These are phyloP conservation scores for Picea abies DNA, from an alignment of 83 land plant genomes.

Conservation along the genomic window DNA sequence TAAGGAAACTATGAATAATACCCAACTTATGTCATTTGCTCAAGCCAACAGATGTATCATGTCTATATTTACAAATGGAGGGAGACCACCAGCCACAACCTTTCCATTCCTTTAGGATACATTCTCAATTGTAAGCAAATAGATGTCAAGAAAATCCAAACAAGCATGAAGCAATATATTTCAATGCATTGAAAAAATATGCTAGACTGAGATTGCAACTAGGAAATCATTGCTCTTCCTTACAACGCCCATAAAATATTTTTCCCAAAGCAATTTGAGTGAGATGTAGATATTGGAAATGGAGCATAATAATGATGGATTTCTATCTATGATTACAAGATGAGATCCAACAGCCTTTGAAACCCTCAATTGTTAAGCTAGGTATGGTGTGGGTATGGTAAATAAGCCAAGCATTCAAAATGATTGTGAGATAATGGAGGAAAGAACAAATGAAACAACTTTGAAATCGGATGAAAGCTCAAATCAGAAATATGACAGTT, in stretches of 20 bases:
- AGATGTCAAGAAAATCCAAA: neutral
- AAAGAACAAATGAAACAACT: neutral
- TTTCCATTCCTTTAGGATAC: neutral
- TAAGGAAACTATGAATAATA: no score
- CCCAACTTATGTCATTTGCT: no score
- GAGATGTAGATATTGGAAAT: no score
- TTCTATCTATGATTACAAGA: no score
- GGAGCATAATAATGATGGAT: no score
- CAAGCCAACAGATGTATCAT: neutral
- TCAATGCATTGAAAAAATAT: neutral
- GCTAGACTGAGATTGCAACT: neutral
- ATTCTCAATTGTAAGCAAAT: neutral
- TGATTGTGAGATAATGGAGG: conserved; percentile 1
- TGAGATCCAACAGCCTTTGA: no score
- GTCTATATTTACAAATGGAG: neutral
- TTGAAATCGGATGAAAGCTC: conserved; percentile 1
- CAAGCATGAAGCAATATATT: neutral
- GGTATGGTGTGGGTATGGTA: no score
- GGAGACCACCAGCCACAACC: neutral
- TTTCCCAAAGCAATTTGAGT: neutral
- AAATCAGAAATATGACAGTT: neutral
- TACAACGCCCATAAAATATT: neutral
- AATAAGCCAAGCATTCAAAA: conserved; percentile 12
- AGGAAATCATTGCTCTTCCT: neutral
- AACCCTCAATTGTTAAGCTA: no score